Evolutionary conservation across 192 early-diverging fungal genomes (phyloP), one percentile per base, ranked within the genome.

Genomic region (Gamsiella multidivaricata): DNA sequence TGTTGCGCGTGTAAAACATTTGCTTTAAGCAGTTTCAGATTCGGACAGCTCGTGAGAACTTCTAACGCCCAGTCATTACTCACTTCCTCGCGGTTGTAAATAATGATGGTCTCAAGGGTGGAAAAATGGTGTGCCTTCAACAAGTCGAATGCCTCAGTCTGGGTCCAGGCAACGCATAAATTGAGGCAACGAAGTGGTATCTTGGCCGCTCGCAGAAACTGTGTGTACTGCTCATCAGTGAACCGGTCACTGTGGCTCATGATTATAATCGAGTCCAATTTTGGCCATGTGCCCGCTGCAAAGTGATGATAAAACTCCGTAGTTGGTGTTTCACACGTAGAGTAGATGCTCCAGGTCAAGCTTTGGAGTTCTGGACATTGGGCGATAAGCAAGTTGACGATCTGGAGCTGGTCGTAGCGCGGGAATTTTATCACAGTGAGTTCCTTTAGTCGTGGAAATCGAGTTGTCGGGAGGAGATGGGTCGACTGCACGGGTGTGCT

Each of bases 51-150:
- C 22, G 42, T 37, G 0, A 68, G 46, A 29, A 58, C 46, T 3
- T 58, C 55, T 5, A 46, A 33, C 5, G 34, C 36, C 64, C 41
- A 47, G 10, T 15, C 28, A 7, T 28, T 29, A 10, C 4, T 29
- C 5, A 31, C 51, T 29, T 14, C 9, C 12, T n/a, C 17, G n/a
- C 4, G 4, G 45, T 31, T 31, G 15, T 4, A 18, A 3, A 32
- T 4, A 34, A 34, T 23, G 31, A 62, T 62, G n/a, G 29, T 36
- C 15, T 50, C 22, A 1, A 65, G 8, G 8, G 62, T 54, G 9
- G 62, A 23, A 65, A 65, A 65, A 20, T 65, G 62, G 4, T 22
- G 61, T 12, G 28, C 12, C 5, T 23, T 28, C 3, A 62, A 33
- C 3, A 62, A 8, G 3, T 62, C 12, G 32, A 51, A 62, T 2